phyloP scores from a whole-genome alignment of 2,329 filamentous ascomycete genomes.

The Magnaporthiopsis incrustans region DNA sequence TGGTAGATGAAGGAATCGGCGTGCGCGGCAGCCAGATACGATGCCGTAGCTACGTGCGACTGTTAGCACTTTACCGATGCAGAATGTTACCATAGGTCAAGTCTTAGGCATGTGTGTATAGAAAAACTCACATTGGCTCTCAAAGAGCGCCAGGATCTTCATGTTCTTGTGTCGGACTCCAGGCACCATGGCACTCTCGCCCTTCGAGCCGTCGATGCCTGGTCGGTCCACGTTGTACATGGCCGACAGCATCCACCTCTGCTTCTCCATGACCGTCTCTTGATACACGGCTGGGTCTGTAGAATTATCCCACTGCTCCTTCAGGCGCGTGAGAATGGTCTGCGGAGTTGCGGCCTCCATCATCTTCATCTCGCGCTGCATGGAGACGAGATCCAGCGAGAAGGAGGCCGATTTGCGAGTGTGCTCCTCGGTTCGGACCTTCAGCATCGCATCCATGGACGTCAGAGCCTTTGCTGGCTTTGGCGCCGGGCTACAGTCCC shows the following conservation, averaged over 20 bases:
- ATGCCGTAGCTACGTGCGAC: slow-evolving; percentile 33
- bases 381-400: slow-evolving; percentile 25
- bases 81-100: too few species aligned
- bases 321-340: slow-evolving; percentile 46
- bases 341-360: slow-evolving; percentile 46
- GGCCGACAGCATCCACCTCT: slow-evolving; percentile 27
- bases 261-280: slow-evolving; percentile 37
- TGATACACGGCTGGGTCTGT: slow-evolving; percentile 41
- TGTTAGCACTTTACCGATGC: slow-evolving; percentile 4
- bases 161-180: slow-evolving; percentile 2
- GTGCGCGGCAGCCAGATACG: slow-evolving; percentile 39
- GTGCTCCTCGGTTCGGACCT: slow-evolving; percentile 9
- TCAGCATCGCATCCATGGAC: slow-evolving; percentile 5
- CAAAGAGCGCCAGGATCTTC: slow-evolving; percentile 41
- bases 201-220: slow-evolving; percentile 6
- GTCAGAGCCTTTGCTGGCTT: slow-evolving; percentile 10
- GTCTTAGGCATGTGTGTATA: slow-evolving; percentile 5
- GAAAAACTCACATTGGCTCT: slow-evolving; percentile 36
- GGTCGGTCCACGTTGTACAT: slow-evolving; percentile 38
- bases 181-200: slow-evolving; percentile 8
- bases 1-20: slow-evolving; percentile 34
- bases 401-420: slow-evolving; percentile 12
- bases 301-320: slow-evolving; percentile 41
- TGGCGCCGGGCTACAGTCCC: slow-evolving; percentile 27
- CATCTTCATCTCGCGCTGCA: slow-evolving; percentile 45